Conservation (phyloP, 345 rosid genomes). For the Populus simonii region DNA sequence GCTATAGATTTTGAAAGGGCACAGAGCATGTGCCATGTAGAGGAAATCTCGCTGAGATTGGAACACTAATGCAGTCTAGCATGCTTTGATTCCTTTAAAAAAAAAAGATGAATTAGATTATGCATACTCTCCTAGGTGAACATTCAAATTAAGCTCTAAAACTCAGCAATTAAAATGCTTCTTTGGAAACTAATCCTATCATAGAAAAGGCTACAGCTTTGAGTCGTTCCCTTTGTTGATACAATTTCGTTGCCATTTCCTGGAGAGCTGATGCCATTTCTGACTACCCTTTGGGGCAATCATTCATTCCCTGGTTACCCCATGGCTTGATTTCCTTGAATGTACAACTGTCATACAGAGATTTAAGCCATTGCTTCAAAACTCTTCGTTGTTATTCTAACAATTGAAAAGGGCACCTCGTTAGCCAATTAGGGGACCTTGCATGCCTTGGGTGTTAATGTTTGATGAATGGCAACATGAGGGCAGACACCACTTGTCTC, state of each 20-base stretch:
- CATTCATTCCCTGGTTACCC: background rate
- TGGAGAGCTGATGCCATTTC: background rate
- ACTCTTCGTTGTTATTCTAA: background rate
- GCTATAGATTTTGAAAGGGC: background rate
- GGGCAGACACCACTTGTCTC: constrained; percentile 3
- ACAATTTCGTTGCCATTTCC: background rate
- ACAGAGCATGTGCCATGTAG: too few species aligned
- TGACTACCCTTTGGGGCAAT: background rate
- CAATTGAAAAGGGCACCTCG: background rate
- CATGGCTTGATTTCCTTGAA: background rate
- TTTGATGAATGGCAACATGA: constrained; percentile 16
- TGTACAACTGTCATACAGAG: background rate
- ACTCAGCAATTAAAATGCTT: too few species aligned
- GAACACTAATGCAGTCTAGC: background rate
- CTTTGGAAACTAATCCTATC: too few species aligned
- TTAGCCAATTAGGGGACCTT: background rate
- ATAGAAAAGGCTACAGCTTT: background rate
- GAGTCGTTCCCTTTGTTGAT: background rate
- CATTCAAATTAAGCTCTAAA: too few species aligned
- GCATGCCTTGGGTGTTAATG: background rate
- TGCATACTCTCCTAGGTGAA: background rate
- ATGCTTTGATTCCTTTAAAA: background rate
- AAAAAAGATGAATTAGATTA: background rate
- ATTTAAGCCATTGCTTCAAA: background rate
- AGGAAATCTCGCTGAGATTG: too few species aligned